Conservation (phyloP, 768 basidiomycete genomes). For the Lactarius evosmus region DNA sequence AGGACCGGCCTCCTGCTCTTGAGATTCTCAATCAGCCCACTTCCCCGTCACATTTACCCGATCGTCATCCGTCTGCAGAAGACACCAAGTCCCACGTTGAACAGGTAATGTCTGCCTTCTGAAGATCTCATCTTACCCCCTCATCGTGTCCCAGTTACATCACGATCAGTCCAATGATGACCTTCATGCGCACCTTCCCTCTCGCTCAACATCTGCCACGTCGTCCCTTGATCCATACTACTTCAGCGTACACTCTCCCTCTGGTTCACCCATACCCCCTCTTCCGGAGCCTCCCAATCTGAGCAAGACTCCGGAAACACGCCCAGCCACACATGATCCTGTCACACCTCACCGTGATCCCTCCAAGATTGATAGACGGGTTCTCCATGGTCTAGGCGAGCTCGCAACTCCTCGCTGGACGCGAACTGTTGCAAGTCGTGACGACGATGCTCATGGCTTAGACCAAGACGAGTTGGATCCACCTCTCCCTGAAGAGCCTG, state of each 20-base stretch:
- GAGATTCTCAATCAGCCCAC: constrained; percentile 43
- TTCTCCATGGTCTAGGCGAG: constrained; percentile 92
- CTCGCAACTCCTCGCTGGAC: constrained; percentile 95
- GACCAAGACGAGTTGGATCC: constrained; percentile 35
- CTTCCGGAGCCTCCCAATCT: constrained; percentile 36
- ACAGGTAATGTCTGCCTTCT: constrained; percentile 19
- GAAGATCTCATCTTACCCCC: constrained; percentile 9
- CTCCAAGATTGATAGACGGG: constrained; percentile 76
- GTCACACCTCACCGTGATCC: constrained; percentile 75
- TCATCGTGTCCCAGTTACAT: constrained; percentile 39
- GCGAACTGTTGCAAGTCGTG: constrained; percentile 43
- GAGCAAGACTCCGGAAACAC: constrained; percentile 63
- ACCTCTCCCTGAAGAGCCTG: constrained; percentile 35
- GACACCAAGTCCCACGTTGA: constrained; percentile 22
- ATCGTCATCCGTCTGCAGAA: constrained; percentile 33
- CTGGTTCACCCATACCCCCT: constrained; percentile 61
- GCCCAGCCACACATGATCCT: constrained; percentile 45
- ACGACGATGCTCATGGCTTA: constrained; percentile 34
- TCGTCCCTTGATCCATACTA: constrained; percentile 89
- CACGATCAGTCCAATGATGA: constrained; percentile 43
- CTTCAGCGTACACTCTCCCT: constrained; percentile 68
- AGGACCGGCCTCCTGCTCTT: constrained; percentile 53
- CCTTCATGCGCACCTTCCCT: constrained; percentile 39
- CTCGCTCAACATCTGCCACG: constrained; percentile 70
- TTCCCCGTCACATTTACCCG: constrained; percentile 37